Conservation (phyloP, 441 rosid species). For the Adansonia madagascariensis region DNA sequence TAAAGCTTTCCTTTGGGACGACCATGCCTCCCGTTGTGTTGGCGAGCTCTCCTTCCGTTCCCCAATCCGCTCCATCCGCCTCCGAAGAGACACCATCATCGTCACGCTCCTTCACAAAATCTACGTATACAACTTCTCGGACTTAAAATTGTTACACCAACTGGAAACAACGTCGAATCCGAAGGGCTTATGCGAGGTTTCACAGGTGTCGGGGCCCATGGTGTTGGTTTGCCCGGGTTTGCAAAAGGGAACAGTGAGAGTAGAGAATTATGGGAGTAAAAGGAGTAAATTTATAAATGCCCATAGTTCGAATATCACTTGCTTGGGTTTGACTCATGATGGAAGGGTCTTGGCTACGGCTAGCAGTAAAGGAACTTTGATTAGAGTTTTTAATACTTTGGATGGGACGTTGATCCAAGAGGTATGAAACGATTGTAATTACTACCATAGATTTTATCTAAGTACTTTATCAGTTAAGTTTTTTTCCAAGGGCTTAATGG, state of each 20-base stretch:
- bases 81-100: slow-evolving; percentile 45
- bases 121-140: slow-evolving; percentile 44
- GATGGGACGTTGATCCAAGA: slow-evolving; percentile 55
- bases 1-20: slow-evolving; percentile 47
- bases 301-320: slow-evolving; percentile 49
- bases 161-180: slow-evolving; percentile 55
- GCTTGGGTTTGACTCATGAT: slow-evolving; percentile 47
- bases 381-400: slow-evolving; percentile 50
- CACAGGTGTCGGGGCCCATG: slow-evolving; percentile 42
- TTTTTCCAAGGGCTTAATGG: neutral
- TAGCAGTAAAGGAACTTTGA: slow-evolving; percentile 56
- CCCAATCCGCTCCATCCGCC: slow-evolving; percentile 49
- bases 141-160: slow-evolving; percentile 43
- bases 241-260: slow-evolving; percentile 54
- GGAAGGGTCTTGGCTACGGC: slow-evolving; percentile 58
- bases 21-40: slow-evolving; percentile 36
- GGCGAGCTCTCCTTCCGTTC: slow-evolving; percentile 56
- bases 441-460: neutral
- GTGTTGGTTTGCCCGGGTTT: slow-evolving; percentile 50
- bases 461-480: neutral
- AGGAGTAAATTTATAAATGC: slow-evolving; percentile 44
- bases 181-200: slow-evolving; percentile 52
- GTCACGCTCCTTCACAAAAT: slow-evolving; percentile 45
- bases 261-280: slow-evolving; percentile 48
- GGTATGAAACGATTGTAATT: slow-evolving; percentile 35